Percentiles rank a stretch among this genome's conserved stretches.
Conservation (phyloP, 192 early-diverging fungal genomes). For the Coemansia sp. region DNA sequence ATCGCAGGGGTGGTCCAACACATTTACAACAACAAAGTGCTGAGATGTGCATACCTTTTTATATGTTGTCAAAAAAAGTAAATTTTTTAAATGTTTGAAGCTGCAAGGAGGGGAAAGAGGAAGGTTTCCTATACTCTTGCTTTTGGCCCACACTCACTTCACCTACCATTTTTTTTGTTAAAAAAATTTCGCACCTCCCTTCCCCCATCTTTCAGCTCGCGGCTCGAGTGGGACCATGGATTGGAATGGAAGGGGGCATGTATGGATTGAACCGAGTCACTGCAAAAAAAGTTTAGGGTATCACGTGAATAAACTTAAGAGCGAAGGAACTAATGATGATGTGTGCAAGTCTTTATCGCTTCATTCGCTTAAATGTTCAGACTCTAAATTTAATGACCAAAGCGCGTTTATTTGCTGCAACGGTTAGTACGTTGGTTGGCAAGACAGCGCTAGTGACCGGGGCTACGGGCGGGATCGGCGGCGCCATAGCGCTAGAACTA, state of each 20-base stretch:
- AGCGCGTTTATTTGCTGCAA: background rate
- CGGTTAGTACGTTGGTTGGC: conserved; percentile 21
- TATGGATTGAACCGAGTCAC: background rate
- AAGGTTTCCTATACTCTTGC: conserved; percentile 11
- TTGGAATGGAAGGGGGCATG: background rate
- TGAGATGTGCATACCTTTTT: conserved; percentile 26
- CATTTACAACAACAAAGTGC: conserved; percentile 1
- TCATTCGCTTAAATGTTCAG: background rate
- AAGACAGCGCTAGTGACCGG: conserved; percentile 65
- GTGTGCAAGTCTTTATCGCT: background rate
- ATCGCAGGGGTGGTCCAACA: background rate
- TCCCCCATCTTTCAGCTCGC: background rate
- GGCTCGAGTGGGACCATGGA: background rate
- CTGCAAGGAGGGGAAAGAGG: conserved; percentile 44
- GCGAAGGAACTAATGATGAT: background rate
- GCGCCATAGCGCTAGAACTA: conserved; percentile 66
- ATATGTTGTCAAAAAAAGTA: conserved; percentile 19
- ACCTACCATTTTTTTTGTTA: background rate
- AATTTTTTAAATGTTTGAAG: conserved; percentile 20
- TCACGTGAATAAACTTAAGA: conserved; percentile 20
- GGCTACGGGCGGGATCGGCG: conserved; percentile 79
- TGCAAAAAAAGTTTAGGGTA: conserved; percentile 31
- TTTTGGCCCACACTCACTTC: background rate
- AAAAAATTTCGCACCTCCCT: conserved; percentile 20
- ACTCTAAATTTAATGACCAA: conserved; percentile 6